These are phyloP conservation scores for Magnolia officinalis DNA, from an alignment of 164 flowering plant genomes.

Conservation along the genomic window DNA sequence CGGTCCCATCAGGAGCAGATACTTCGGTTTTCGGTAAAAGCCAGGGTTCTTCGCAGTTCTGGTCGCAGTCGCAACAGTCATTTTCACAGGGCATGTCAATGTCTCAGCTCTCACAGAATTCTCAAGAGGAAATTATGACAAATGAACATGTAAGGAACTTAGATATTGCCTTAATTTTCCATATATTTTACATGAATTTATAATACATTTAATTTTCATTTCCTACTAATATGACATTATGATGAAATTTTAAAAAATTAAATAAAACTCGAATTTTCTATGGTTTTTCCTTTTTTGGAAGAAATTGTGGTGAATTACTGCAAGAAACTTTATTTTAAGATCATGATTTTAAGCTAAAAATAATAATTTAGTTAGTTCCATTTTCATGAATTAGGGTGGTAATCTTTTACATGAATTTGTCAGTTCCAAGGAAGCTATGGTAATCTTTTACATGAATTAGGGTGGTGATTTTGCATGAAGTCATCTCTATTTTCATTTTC, in stretches of 20 bases:
- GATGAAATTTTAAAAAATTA: too few relatives aligned
- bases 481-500: background rate
- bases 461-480: background rate
- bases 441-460: background rate
- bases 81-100: slow-evolving; percentile 65
- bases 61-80: slow-evolving; percentile 71
- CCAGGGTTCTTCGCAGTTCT: slow-evolving; percentile 52
- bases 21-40: slow-evolving; percentile 33
- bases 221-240: too few relatives aligned
- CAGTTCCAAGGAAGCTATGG: background rate
- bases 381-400: background rate
- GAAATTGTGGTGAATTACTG: background rate
- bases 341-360: background rate
- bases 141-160: slow-evolving; percentile 49
- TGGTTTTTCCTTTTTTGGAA: background rate
- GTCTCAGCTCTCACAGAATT: slow-evolving; percentile 82
- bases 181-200: background rate
- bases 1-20: slow-evolving; percentile 30
- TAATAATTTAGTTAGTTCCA: background rate
- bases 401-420: background rate
- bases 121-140: slow-evolving; percentile 50
- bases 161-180: background rate
- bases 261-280: background rate
- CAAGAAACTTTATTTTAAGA: background rate
- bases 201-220: too few relatives aligned